Conservation (phyloP, 2,329 filamentous ascomycete species). For the Sarocladiaceae sp. region DNA sequence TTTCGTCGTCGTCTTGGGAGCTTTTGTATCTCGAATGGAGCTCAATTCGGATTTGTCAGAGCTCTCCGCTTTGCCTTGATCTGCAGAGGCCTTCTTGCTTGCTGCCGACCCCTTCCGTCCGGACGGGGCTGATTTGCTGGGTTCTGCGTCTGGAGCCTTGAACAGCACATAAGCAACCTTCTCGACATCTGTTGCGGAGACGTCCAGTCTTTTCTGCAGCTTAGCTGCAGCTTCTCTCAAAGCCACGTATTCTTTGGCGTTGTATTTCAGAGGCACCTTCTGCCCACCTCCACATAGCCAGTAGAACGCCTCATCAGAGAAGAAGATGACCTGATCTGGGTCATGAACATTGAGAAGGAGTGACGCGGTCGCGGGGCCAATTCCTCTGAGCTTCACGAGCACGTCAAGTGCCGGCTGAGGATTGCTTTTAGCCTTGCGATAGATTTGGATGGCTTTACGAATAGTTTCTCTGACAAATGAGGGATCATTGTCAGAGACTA, state of each 20-base stretch:
- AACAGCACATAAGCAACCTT: constrained; percentile 68
- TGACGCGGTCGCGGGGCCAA: constrained; percentile 77
- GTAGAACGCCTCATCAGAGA: constrained; percentile 74
- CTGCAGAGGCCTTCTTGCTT: not conserved
- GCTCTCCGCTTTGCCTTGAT: not conserved
- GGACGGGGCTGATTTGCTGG: not conserved
- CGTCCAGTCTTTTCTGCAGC: constrained; percentile 44
- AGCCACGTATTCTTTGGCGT: constrained; percentile 60
- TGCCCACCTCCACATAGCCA: constrained; percentile 60
- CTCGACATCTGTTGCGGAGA: constrained; percentile 60
- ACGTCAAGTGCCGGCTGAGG: constrained; percentile 45
- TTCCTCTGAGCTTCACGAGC: constrained; percentile 62
- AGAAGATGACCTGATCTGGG: constrained; percentile 61
- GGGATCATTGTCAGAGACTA: constrained; percentile 57
- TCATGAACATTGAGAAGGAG: constrained; percentile 65
- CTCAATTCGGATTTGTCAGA: not conserved
- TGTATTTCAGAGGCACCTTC: constrained; percentile 61
- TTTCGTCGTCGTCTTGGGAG: not conserved
- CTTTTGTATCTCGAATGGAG: not conserved
- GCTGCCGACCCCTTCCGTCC: too few relatives aligned
- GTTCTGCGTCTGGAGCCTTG: constrained; percentile 23
- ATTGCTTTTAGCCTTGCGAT: constrained; percentile 31
- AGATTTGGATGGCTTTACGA: constrained; percentile 43
- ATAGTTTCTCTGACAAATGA: constrained; percentile 43
- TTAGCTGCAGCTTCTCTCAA: constrained; percentile 40